Percentiles rank a stretch among this genome's conserved stretches.
Conservation (phyloP, 495 filamentous ascomycete genomes). For the Penicillium maclennaniae region DNA sequence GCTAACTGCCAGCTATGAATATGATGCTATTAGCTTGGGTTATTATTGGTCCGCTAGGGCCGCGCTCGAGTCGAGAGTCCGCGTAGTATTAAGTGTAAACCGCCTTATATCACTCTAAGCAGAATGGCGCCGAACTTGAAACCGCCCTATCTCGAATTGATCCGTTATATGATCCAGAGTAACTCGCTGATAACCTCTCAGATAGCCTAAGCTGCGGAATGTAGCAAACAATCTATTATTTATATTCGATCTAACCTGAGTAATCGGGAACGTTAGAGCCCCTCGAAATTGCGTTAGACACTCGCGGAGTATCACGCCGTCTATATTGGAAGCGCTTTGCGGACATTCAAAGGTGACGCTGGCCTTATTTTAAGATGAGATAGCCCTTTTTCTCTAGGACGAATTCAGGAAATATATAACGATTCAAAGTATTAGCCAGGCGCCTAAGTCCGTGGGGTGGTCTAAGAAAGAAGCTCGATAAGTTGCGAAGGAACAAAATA, state of each 20-base stretch:
- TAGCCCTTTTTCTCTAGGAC: too few species aligned
- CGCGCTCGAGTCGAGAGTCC: too few species aligned
- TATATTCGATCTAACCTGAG: constrained; percentile 24
- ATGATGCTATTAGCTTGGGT: too few species aligned
- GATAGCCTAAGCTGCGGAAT: constrained; percentile 1
- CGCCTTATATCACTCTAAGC: background rate
- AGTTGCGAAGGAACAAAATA: constrained; percentile 29
- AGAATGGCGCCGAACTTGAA: constrained; percentile 7
- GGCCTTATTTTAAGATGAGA: too few species aligned
- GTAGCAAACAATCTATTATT: constrained; percentile 5
- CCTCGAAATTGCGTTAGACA: constrained; percentile 21
- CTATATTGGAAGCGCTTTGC: constrained; percentile 27
- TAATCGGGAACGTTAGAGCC: constrained; percentile 25
- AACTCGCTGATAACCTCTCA: constrained; percentile 3
- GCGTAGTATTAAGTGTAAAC: background rate
- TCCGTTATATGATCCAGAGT: constrained; percentile 4
- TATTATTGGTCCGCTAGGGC: too few species aligned
- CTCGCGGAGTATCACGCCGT: constrained; percentile 17
- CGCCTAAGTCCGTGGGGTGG: too few species aligned
- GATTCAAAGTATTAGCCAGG: too few species aligned
- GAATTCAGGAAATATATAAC: too few species aligned
- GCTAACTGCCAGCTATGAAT: too few species aligned
- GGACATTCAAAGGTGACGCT: constrained; percentile 7
- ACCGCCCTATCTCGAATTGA: constrained; percentile 1
- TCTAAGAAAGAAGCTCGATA: constrained; percentile 26